These are phyloP conservation scores for Aspergillus chevalieri DNA, from an alignment of 2,329 filamentous ascomycete species.

Conservation along the genomic window DNA sequence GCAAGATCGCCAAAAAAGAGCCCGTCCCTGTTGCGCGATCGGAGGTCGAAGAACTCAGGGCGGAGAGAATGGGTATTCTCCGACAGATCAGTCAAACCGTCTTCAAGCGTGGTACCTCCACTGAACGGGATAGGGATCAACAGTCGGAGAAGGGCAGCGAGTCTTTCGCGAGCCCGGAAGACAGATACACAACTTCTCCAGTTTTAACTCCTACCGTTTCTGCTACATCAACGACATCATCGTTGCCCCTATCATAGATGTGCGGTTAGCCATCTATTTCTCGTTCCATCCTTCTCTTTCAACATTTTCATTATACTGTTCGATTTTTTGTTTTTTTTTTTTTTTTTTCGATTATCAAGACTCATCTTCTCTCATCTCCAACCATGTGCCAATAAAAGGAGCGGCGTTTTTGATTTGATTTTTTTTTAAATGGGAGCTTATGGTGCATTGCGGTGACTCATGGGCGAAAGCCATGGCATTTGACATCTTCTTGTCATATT, in stretches of 20 bases:
- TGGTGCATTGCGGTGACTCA: conserved; percentile 8
- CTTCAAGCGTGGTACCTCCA: conserved; percentile 38
- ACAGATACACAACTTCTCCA: conserved; percentile 27
- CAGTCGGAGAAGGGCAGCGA: conserved; percentile 25
- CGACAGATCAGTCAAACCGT: conserved; percentile 40
- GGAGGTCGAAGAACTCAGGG: conserved; percentile 34
- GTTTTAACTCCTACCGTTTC: conserved; percentile 31
- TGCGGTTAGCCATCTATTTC: neutral
- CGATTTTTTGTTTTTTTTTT: neutral
- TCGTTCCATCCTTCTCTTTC: neutral
- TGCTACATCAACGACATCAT: conserved; percentile 32
- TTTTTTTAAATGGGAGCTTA: conserved; percentile 8
- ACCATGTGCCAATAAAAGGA: conserved; percentile 14
- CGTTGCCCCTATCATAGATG: conserved; percentile 4
- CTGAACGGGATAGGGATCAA: conserved; percentile 31
- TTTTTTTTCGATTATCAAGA: neutral
- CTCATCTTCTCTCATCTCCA: conserved; percentile 2
- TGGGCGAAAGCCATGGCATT: conserved; percentile 7
- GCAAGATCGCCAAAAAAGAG: conserved; percentile 66
- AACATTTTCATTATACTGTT: neutral
- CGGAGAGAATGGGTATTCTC: conserved; percentile 37
- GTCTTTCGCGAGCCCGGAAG: conserved; percentile 21
- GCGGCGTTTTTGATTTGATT: conserved; percentile 12
- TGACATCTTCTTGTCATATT: neutral
- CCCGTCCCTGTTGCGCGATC: conserved; percentile 38